Percentiles rank a stretch among this genome's conserved stretches.
These are phyloP conservation scores for Herpomyces periplanetae DNA, from an alignment of 2,329 filamentous ascomycete genomes.

Conservation along the genomic window DNA sequence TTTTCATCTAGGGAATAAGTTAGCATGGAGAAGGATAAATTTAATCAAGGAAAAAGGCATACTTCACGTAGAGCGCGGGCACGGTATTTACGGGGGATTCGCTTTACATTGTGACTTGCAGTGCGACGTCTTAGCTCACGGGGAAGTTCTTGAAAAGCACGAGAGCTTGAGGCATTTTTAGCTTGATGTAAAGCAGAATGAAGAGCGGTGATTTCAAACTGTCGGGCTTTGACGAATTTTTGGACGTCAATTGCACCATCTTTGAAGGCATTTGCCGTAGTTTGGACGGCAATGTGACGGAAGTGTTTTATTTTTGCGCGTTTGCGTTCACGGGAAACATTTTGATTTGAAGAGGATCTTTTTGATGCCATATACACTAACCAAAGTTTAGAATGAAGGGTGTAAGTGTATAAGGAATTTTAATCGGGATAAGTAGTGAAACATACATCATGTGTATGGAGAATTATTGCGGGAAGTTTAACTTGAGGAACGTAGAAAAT, in stretches of 20 bases:
- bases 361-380: too few relatives aligned
- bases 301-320: constrained; percentile 10
- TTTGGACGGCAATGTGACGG: constrained; percentile 10
- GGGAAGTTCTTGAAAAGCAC: constrained; percentile 71
- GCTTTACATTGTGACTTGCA: constrained; percentile 74
- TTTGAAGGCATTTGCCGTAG: constrained; percentile 14
- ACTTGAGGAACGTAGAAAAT: too few relatives aligned
- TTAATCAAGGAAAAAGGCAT: constrained; percentile 2
- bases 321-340: constrained; percentile 4
- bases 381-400: too few relatives aligned
- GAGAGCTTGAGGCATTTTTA: constrained; percentile 19
- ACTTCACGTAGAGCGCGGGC: constrained; percentile 22
- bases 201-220: constrained; percentile 57
- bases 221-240: constrained; percentile 42
- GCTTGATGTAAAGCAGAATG: constrained; percentile 42
- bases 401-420: too few relatives aligned
- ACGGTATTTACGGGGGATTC: constrained; percentile 38
- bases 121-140: constrained; percentile 46
- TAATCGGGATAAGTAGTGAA: too few relatives aligned
- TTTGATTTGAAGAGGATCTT: neutral
- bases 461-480: too few relatives aligned
- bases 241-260: constrained; percentile 49
- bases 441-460: too few relatives aligned
- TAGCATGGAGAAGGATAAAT: constrained; percentile 1
- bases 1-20: constrained; percentile 20